These are phyloP conservation scores for Allomyces macrogynus DNA, from an alignment of 192 early-diverging fungal species.

Conservation along the genomic window DNA sequence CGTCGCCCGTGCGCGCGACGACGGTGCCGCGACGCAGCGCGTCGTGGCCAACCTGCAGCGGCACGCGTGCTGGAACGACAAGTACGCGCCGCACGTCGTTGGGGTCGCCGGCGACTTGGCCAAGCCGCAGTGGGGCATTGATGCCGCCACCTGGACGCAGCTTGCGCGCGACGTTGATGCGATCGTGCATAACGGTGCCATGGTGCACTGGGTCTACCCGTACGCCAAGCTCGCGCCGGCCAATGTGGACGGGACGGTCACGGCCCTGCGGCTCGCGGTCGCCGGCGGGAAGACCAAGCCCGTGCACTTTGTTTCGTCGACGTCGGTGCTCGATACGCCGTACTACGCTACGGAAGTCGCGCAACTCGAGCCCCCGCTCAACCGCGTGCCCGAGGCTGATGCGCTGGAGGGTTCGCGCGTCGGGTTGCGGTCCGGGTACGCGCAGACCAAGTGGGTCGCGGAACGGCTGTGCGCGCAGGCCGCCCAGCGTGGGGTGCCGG, in stretches of 20 bases:
- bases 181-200: conserved; percentile 91
- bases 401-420: conserved; percentile 67
- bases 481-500: conserved; percentile 57
- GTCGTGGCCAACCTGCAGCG: conserved; percentile 45
- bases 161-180: conserved; percentile 46
- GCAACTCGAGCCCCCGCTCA: conserved; percentile 2
- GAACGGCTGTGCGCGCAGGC: conserved; percentile 84
- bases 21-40: conserved; percentile 42
- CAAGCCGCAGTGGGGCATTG: conserved; percentile 52
- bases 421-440: conserved; percentile 78
- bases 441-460: conserved; percentile 95
- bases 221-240: conserved; percentile 76
- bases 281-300: conserved; percentile 41
- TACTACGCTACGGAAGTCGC: conserved; percentile 37
- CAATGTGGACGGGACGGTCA: conserved; percentile 79
- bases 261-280: conserved; percentile 51
- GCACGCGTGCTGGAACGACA: conserved; percentile 26
- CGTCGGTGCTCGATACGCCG: conserved; percentile 77
- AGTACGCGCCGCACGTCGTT: conserved; percentile 27
- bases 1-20: conserved; percentile 56
- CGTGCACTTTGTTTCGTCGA: conserved; percentile 86
- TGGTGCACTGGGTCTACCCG: conserved; percentile 99
- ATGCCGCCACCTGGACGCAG: conserved; percentile 40
- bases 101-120: conserved; percentile 72
- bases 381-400: conserved; percentile 61